phyloP scores from a whole-genome alignment of 164 flowering plant genomes.

The Brasenia schreberi region DNA sequence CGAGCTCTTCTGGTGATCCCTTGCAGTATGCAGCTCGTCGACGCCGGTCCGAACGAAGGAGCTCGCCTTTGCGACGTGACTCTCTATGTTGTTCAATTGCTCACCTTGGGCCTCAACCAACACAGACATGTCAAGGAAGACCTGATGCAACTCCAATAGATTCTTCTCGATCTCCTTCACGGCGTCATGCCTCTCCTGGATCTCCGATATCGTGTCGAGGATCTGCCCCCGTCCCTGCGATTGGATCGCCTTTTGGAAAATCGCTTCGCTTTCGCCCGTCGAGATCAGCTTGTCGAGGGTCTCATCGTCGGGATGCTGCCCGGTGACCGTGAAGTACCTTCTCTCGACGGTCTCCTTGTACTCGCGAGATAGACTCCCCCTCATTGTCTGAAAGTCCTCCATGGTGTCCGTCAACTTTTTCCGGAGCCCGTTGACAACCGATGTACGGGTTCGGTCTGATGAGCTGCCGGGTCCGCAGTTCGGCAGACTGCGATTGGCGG shows the following conservation, averaged over 20 bases:
- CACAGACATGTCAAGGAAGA: constrained; percentile 29
- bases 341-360: constrained; percentile 20
- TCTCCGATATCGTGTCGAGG: constrained; percentile 22
- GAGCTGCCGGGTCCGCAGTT: constrained; percentile 27
- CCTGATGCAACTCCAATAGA: constrained; percentile 21
- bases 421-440: constrained; percentile 15
- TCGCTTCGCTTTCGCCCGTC: constrained; percentile 21
- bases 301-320: constrained; percentile 16
- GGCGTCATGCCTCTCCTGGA: constrained; percentile 28
- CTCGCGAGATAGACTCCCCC: constrained; percentile 12
- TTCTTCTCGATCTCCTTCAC: constrained; percentile 24
- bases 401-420: constrained; percentile 18
- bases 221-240: constrained; percentile 22
- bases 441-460: constrained; percentile 24
- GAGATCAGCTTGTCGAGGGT: constrained; percentile 17
- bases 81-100: constrained; percentile 28
- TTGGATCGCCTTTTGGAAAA: constrained; percentile 19
- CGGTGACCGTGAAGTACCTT: constrained; percentile 21
- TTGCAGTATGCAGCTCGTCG: constrained; percentile 15
- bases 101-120: constrained; percentile 22
- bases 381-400: constrained; percentile 14
- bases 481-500: constrained; percentile 20
- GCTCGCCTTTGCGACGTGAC: constrained; percentile 21
- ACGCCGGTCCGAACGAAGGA: constrained; percentile 24
- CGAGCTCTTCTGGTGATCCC: constrained; percentile 21